phyloP scores from a whole-genome alignment of 441 rosid species.

The Bruguiera hainesii region DNA sequence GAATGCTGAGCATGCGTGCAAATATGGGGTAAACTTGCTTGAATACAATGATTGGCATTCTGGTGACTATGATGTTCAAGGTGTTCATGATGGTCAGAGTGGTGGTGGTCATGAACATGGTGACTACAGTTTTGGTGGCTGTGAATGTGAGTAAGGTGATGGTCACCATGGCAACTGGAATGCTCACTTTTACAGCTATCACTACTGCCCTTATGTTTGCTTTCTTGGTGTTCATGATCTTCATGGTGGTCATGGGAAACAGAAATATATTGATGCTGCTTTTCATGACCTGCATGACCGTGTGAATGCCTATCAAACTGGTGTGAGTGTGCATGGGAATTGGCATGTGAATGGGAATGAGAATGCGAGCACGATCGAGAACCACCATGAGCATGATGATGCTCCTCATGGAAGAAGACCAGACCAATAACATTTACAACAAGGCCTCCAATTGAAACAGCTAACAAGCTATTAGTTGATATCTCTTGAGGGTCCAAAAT shows the following conservation, averaged over 20 bases:
- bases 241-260: slow-evolving; percentile 28
- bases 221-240: slow-evolving; percentile 24
- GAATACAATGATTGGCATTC: slow-evolving; percentile 16
- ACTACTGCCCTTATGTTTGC: slow-evolving; percentile 10
- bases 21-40: slow-evolving; percentile 11
- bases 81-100: slow-evolving; percentile 5
- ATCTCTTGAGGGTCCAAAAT: slow-evolving; percentile 96
- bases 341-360: slow-evolving; percentile 42
- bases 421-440: slow-evolving; percentile 79
- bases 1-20: slow-evolving; percentile 19
- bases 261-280: slow-evolving; percentile 30
- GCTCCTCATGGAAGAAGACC: slow-evolving; percentile 95
- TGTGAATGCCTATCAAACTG: slow-evolving; percentile 34
- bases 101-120: slow-evolving; percentile 2
- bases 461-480: slow-evolving; percentile 74
- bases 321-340: slow-evolving; percentile 29
- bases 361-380: slow-evolving; percentile 64
- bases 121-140: slow-evolving; percentile 5
- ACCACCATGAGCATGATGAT: slow-evolving; percentile 97
- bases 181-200: slow-evolving; percentile 8
- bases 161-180: slow-evolving; percentile 4
- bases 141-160: slow-evolving; percentile 5
- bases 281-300: slow-evolving; percentile 29
- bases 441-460: slow-evolving; percentile 86
- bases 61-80: slow-evolving; percentile 17